phyloP scores from a whole-genome alignment of 768 basidiomycete genomes.

The Agrocybe chaxingu region DNA sequence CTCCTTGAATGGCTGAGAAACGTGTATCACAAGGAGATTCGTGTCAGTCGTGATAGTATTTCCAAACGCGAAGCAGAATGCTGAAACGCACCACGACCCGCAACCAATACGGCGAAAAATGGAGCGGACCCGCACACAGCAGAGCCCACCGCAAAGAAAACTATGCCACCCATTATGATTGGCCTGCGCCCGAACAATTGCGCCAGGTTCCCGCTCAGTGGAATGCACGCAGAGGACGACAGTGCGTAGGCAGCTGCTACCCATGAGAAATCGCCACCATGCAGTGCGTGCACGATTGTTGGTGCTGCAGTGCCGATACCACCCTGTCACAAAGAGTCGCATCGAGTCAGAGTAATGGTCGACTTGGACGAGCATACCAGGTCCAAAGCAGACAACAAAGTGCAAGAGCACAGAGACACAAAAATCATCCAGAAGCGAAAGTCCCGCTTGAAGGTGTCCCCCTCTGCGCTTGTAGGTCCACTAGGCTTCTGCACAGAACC shows the following conservation, averaged over 20 bases:
- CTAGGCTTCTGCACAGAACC: no score
- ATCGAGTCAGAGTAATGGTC: neutral
- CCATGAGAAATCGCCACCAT: constrained; percentile 40
- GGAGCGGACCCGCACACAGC: constrained; percentile 39
- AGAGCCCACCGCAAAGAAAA: constrained; percentile 38
- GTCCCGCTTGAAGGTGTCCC: constrained; percentile 2
- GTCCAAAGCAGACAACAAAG: constrained; percentile 14
- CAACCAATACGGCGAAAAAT: constrained; percentile 39
- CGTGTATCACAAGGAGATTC: neutral
- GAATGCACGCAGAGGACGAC: constrained; percentile 37
- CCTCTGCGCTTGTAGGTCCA: neutral
- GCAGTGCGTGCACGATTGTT: constrained; percentile 34
- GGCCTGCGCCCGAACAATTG: constrained; percentile 38
- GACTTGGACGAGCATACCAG: constrained; percentile 7
- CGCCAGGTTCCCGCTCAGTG: constrained; percentile 33
- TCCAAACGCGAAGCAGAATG: neutral
- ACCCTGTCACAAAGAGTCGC: constrained; percentile 19
- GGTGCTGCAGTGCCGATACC: constrained; percentile 38
- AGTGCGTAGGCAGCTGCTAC: constrained; percentile 42
- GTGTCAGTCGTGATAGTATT: neutral
- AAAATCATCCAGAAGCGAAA: constrained; percentile 11
- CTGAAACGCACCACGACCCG: constrained; percentile 27
- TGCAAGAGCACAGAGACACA: constrained; percentile 9
- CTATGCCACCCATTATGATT: constrained; percentile 25
- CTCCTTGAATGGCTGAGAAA: constrained; percentile 32